Evolutionary conservation across 1,284 basidiomycete species (phyloP), one percentile per base, ranked within the genome.

Genomic region (Papiliotrema flavescens): DNA sequence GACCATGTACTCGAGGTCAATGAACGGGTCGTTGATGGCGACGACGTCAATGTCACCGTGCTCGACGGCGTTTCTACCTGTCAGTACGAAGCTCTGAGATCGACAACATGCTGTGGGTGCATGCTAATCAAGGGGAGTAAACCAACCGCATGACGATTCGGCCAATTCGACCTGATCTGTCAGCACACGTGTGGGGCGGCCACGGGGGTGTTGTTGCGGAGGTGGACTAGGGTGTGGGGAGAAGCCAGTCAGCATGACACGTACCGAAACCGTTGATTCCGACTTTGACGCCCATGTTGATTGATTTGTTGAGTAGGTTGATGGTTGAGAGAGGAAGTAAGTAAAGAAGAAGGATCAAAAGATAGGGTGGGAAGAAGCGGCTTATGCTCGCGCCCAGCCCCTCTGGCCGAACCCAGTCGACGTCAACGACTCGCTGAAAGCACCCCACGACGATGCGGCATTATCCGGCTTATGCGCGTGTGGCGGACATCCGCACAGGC

Each of bases 241-340:
- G 19, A 28, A 19, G 23, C 15, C 34, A 48, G 19, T 39, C 49
- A 39, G 37, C 28, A 32, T 22, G 20, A 11, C 17, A 74, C 88
- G 76, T 73, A 92, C 90, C 90, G 81, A 93, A 94, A 82, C 90
- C 90, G 81, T 95, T 95, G 81, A 95, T 94, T 71, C 91, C 91
- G 76, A 92, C 89, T 80, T 90, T 88, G 79, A 90, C 85, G 62
- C 64, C 66, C 78, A 79, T 80, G 59, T 53, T 76, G 55, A 47
- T 53, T 46, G 24, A 49, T 24, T 42, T 39, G 44, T 26, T n/a
- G n/a, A n/a, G n/a, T n/a, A n/a, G n/a, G n/a, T n/a, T 44, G 39
- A 46, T 51, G 46, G 39, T 54, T 40, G 20, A 24, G 22, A 32
- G 20, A n/a, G 24, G 22, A 6, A 24, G 28, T 34, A 5, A 39